Evolutionary conservation across 192 early-diverging fungal genomes (phyloP), one percentile per base, ranked within the genome.

Genomic region (Backusella australiensis): DNA sequence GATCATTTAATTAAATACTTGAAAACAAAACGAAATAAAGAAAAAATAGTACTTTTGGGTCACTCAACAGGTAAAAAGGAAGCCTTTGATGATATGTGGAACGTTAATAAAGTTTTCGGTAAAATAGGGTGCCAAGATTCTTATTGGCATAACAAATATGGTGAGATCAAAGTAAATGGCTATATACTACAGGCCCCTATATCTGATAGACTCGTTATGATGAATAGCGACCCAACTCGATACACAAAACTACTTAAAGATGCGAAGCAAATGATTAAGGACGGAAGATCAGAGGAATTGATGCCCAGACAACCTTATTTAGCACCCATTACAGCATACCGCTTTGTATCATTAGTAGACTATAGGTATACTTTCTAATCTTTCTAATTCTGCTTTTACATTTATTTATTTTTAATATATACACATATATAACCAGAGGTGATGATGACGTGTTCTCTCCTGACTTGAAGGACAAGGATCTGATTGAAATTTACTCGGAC

Each of bases 161-260:
- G 80, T 5, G 19, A 72, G 9, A 73, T 76, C 44, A 49, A 65
- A 26, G 69, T 83, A 8, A 42, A 74, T 63, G 82, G 82, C 15
- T 71, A 82, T 3, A 77, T 86, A 32, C 35, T 86, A 12, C 85
- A 86, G 46, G 85, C 80, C 7, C 80, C 83, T 34, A 83, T 86
- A 15, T 86, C 83, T 1, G 85, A 86, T 67, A 53, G 85, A 63
- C 81, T 82, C 68, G 80, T 72, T 53, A 75, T 80, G 72, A n/a
- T n/a, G 17, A 44, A 52, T 72, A 72, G 0, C 49, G 79, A 5
- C 71, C 80, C 36, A 81, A 77, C 39, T 82, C 71, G 59, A 72
- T 56, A 4, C 34, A 59, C 9, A 59, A 59, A 80, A 56, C 75
- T 81, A n/a, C n/a, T 86, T 29, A 26, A 69, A 9, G 34, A 82